phyloP scores from a whole-genome alignment of 1,284 basidiomycete species.

The Cystobasidiaceae sp. region DNA sequence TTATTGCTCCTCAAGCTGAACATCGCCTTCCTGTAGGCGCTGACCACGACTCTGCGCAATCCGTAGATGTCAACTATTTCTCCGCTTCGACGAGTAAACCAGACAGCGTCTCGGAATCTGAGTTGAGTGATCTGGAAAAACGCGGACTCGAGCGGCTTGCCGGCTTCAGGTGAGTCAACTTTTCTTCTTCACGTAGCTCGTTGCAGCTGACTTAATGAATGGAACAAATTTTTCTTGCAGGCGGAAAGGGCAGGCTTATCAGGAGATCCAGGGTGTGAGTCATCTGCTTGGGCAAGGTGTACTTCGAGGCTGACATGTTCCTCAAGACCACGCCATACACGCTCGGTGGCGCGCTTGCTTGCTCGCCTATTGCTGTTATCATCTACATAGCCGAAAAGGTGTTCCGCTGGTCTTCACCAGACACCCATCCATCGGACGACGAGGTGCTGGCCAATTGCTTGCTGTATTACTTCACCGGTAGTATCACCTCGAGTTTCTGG shows the following conservation, averaged over 20 bases:
- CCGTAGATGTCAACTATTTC: conserved; percentile 16
- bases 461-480: conserved; percentile 19
- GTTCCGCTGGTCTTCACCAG: conserved; percentile 24
- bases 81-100: background rate
- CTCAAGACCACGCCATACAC: conserved; percentile 4
- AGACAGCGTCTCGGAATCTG: background rate
- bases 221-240: too few species aligned
- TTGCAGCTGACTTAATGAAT: too few species aligned
- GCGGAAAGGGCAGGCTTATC: background rate
- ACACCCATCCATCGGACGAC: conserved; percentile 6
- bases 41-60: background rate
- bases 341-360: conserved; percentile 22
- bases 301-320: too few species aligned
- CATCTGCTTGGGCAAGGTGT: too few species aligned
- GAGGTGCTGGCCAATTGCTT: conserved; percentile 12
- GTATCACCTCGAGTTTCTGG: conserved; percentile 28
- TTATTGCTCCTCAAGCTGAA: too few species aligned
- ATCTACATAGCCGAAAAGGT: conserved; percentile 25
- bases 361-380: conserved; percentile 13
- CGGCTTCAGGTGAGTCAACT: background rate
- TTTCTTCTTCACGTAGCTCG: too few species aligned
- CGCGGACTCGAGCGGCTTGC: conserved; percentile 6
- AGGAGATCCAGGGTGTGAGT: conserved; percentile 2
- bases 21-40: too few species aligned
- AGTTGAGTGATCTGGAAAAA: conserved; percentile 1